These are phyloP conservation scores for Phalaenopsis hybrid DNA, from an alignment of 116 monocot species.

Conservation along the genomic window DNA sequence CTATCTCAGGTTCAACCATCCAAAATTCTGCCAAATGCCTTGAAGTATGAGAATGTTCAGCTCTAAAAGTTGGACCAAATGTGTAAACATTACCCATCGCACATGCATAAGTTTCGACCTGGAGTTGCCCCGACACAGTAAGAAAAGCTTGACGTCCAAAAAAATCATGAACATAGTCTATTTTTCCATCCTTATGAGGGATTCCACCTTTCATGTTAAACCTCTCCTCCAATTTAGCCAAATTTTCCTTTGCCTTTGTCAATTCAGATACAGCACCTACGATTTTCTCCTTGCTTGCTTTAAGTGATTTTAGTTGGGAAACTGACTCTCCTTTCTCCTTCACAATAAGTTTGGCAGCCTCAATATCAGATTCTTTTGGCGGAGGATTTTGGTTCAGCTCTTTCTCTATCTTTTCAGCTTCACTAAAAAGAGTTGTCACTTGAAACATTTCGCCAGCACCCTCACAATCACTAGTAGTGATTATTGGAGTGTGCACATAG, in stretches of 20 bases:
- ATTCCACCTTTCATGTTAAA: conserved; percentile 76
- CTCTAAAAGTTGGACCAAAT: conserved; percentile 95
- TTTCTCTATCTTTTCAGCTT: conserved; percentile 77
- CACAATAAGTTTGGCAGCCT: conserved; percentile 54
- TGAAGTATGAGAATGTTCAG: conserved; percentile 91
- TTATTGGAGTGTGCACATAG: conserved; percentile 91
- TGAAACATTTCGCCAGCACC: conserved; percentile 99
- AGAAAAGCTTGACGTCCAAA: conserved; percentile 91
- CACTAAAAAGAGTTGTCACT: conserved; percentile 84
- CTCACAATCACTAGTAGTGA: conserved; percentile 96
- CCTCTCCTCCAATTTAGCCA: conserved; percentile 72
- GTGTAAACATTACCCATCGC: conserved; percentile 92
- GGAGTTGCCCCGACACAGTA: conserved; percentile 91
- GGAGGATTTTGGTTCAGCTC: conserved; percentile 71
- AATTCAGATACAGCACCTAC: conserved; percentile 59
- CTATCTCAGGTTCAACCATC: conserved; percentile 98
- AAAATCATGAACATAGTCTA: conserved; percentile 76
- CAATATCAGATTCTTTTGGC: conserved; percentile 76
- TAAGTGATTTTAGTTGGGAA: conserved; percentile 54
- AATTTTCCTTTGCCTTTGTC: conserved; percentile 64
- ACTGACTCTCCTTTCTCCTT: conserved; percentile 76
- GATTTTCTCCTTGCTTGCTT: conserved; percentile 60
- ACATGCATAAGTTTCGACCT: conserved; percentile 93
- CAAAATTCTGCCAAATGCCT: conserved; percentile 96
- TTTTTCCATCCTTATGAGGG: conserved; percentile 63